A percentile compares a stretch with the other conserved stretches of the same genome.
Conservation (phyloP, 2,329 filamentous ascomycete genomes). For the Colletotrichum caudatum region DNA sequence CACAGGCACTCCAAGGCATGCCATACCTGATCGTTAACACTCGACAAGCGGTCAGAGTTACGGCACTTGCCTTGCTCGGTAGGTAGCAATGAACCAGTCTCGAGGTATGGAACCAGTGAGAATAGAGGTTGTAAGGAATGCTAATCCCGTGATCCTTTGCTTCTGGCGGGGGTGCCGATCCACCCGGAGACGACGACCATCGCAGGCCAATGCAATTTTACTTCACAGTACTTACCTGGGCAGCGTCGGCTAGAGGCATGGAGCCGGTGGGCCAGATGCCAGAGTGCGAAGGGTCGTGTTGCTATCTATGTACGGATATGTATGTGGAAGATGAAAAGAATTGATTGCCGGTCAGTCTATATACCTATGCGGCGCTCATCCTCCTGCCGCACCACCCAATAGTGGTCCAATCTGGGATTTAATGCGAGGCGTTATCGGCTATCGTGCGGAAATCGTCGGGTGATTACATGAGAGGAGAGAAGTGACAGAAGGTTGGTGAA, state of each 20-base stretch:
- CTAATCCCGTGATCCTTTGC: constrained; percentile 11
- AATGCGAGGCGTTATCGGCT: neutral
- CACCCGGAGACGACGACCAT: constrained; percentile 25
- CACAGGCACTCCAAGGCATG: constrained; percentile 5
- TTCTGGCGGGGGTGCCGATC: constrained; percentile 31
- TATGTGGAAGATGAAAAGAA: neutral
- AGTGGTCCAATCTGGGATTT: neutral
- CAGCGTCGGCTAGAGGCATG: constrained; percentile 10
- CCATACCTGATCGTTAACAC: neutral
- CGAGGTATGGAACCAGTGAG: neutral
- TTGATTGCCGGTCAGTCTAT: constrained; percentile 12
- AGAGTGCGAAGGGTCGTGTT: neutral
- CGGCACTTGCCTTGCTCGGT: constrained; percentile 4
- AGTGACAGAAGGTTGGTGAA: constrained; percentile 10
- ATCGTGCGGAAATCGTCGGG: constrained; percentile 13
- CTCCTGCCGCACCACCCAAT: constrained; percentile 32
- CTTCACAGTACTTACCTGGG: neutral
- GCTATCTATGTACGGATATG: neutral
- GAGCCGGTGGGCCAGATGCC: neutral
- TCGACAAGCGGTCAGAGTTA: neutral
- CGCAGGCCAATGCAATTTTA: constrained; percentile 3
- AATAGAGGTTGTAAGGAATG: neutral
- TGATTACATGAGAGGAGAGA: constrained; percentile 4
- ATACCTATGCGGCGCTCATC: constrained; percentile 8
- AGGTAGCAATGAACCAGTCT: neutral